phyloP scores from a whole-genome alignment of 208 protist species.

The Leishmania arabica region DNA sequence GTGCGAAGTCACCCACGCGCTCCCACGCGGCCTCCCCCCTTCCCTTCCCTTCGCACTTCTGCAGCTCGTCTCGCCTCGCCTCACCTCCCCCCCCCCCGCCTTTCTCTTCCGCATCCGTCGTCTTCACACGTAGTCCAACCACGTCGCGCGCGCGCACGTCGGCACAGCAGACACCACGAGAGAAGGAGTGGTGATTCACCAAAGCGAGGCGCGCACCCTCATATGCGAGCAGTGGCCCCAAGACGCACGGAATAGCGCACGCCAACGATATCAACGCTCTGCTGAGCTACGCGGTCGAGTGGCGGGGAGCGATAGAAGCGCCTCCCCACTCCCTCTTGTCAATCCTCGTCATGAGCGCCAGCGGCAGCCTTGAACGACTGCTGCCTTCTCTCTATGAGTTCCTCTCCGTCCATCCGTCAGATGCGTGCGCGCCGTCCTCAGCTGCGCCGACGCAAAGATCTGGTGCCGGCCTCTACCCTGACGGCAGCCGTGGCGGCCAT shows the following conservation, averaged over 20 bases:
- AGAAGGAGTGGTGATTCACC: neutral
- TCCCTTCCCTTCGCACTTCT: no score
- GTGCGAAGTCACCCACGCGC: neutral
- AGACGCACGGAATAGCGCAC: neutral
- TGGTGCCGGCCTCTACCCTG: neutral
- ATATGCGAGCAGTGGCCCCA: neutral
- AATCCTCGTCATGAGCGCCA: slow-evolving; percentile 17
- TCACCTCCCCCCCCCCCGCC: neutral
- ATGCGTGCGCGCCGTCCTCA: neutral
- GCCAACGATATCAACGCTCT: neutral
- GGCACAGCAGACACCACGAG: neutral
- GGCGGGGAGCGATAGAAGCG: neutral
- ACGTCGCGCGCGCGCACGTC: neutral
- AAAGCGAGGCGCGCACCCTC: neutral
- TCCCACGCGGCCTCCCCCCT: neutral
- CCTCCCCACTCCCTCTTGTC: neutral
- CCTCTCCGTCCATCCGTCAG: slow-evolving; percentile 26
- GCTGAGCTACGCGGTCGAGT: neutral
- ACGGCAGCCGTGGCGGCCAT: neutral
- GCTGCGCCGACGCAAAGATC: neutral
- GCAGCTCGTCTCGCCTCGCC: neutral
- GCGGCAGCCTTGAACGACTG: slow-evolving; percentile 36
- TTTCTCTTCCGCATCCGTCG: neutral
- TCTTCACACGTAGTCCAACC: neutral
- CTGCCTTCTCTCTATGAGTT: slow-evolving; percentile 50